Percentiles rank a stretch among this genome's conserved stretches.
Conservation (phyloP, 495 filamentous ascomycete genomes). For the Tuber calosporum region DNA sequence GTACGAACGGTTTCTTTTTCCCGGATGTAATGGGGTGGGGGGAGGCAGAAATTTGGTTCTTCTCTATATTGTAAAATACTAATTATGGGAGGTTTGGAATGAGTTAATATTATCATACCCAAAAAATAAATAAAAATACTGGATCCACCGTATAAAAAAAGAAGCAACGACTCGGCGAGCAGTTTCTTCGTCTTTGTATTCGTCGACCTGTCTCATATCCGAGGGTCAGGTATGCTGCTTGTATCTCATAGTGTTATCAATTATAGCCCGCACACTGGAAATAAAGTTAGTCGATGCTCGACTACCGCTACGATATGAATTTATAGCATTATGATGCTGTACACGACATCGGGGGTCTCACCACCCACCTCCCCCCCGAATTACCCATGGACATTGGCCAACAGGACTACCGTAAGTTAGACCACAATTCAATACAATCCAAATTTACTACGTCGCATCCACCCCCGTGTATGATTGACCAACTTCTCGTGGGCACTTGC, state of each 20-base stretch:
- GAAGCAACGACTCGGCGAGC: not conserved
- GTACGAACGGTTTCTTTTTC: not conserved
- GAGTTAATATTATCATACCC: not conserved
- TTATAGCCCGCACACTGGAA: not conserved
- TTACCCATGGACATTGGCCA: not conserved
- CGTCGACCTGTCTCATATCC: not conserved
- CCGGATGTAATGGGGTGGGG: not conserved
- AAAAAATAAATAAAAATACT: not conserved
- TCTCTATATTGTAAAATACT: not conserved
- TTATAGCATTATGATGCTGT: no score
- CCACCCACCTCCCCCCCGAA: not conserved
- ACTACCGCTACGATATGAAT: not conserved
- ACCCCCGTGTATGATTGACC: no score
- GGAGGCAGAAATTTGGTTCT: not conserved
- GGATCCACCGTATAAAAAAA: not conserved
- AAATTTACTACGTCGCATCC: no score
- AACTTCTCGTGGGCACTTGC: no score
- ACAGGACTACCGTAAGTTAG: no score
- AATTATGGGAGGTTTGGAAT: conserved; percentile 5
- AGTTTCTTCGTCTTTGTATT: not conserved
- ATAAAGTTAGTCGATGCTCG: not conserved
- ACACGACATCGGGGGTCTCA: not conserved
- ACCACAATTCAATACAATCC: no score
- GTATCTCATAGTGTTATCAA: not conserved
- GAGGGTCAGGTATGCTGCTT: not conserved